phyloP scores from a whole-genome alignment of 768 basidiomycete genomes.

The Solioccasus polychromus region DNA sequence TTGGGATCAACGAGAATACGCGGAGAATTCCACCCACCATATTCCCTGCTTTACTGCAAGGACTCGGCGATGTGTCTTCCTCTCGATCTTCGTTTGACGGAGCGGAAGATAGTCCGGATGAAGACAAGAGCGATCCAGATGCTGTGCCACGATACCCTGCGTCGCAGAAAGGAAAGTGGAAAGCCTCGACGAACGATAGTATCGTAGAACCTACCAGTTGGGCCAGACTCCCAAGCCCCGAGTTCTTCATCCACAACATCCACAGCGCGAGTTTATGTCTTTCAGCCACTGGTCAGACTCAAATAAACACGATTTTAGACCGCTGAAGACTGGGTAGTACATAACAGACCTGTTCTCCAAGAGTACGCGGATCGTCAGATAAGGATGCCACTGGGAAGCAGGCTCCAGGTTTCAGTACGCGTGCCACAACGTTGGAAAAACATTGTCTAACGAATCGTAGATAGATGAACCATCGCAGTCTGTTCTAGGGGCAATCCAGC shows the following conservation, averaged over 20 bases:
- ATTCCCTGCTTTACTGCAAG: constrained; percentile 17
- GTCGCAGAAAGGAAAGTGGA: constrained; percentile 18
- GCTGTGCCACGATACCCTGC: constrained; percentile 2
- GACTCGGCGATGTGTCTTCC: not conserved
- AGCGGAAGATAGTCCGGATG: not conserved
- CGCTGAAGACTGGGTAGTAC: constrained; percentile 19
- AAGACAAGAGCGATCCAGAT: not conserved
- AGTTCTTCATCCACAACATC: not conserved
- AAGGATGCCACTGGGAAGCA: constrained; percentile 22
- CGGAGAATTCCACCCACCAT: constrained; percentile 15
- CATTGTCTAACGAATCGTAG: constrained; percentile 11
- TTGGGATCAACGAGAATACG: not conserved
- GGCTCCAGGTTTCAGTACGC: constrained; percentile 26
- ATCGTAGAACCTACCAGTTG: no score
- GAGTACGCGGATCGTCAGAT: constrained; percentile 29
- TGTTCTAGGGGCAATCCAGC: constrained; percentile 24
- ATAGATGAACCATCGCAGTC: constrained; percentile 24
- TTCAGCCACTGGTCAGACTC: not conserved
- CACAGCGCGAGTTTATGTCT: constrained; percentile 7
- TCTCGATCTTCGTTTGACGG: not conserved
- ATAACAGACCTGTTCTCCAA: constrained; percentile 22
- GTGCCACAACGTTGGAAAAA: not conserved
- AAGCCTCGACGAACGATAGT: not conserved
- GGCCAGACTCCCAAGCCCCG: constrained; percentile 1
- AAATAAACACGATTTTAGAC: constrained; percentile 8